Conservation (phyloP, 2,329 filamentous ascomycete species). For the Exophiala viscosa region DNA sequence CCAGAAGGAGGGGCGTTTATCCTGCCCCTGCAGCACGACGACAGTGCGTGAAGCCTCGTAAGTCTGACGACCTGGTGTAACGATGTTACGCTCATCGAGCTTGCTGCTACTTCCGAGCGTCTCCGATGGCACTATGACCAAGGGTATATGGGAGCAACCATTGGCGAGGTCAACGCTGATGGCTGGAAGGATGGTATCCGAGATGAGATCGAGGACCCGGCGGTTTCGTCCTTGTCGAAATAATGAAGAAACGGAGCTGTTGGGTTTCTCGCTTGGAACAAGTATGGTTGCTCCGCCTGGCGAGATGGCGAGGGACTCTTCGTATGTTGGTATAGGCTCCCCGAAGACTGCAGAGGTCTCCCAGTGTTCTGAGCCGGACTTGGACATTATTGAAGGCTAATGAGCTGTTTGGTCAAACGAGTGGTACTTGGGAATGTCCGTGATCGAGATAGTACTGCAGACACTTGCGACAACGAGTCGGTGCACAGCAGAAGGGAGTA, state of each 20-base stretch:
- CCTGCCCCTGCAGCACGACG: constrained; percentile 38
- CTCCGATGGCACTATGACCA: constrained; percentile 45
- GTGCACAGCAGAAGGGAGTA: no score
- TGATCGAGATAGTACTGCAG: no score
- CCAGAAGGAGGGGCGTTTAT: constrained; percentile 45
- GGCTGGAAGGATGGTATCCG: constrained; percentile 40
- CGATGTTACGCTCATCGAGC: constrained; percentile 39
- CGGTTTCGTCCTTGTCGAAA: constrained; percentile 33
- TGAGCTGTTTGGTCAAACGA: no score
- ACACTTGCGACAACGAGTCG: no score
- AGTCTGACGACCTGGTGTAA: constrained; percentile 22
- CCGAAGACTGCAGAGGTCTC: constrained; percentile 16
- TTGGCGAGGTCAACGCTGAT: constrained; percentile 38
- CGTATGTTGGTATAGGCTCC: constrained; percentile 36
- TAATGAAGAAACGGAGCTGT: constrained; percentile 11
- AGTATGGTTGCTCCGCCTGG: background rate
- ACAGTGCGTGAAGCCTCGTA: constrained; percentile 28
- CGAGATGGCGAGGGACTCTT: constrained; percentile 30
- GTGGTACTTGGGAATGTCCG: no score
- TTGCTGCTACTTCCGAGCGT: constrained; percentile 23
- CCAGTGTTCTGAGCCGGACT: constrained; percentile 1
- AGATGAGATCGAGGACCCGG: constrained; percentile 39
- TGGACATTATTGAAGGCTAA: constrained; percentile 5
- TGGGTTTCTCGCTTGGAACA: constrained; percentile 18
- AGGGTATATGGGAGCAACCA: constrained; percentile 42